A percentile compares a stretch with the other conserved stretches of the same genome.
Conservation (phyloP, 768 basidiomycete genomes). For the Mycena filopes region DNA sequence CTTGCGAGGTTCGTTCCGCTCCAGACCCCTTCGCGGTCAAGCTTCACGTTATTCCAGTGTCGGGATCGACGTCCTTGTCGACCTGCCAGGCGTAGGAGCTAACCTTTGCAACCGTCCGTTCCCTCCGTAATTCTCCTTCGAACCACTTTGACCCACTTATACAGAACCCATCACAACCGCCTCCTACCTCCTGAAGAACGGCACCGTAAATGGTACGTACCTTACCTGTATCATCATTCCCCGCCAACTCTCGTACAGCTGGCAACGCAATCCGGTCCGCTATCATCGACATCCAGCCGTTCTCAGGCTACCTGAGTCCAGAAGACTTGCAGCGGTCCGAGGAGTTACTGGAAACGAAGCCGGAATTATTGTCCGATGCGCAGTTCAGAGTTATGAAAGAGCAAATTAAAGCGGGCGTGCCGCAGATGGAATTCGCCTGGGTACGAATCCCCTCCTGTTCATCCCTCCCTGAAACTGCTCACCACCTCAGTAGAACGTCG, state of each 20-base stretch:
- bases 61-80: constrained; percentile 12
- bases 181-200: constrained; percentile 25
- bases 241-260: background rate
- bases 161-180: constrained; percentile 21
- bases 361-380: constrained; percentile 11
- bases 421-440: constrained; percentile 31
- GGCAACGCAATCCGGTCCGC: constrained; percentile 25
- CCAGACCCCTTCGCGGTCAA: background rate
- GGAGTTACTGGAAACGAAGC: constrained; percentile 17
- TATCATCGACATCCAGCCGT: constrained; percentile 22
- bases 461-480: background rate
- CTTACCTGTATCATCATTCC: background rate
- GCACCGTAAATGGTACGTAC: constrained; percentile 16
- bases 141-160: background rate
- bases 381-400: constrained; percentile 23
- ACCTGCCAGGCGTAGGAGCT: constrained; percentile 23
- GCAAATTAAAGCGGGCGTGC: constrained; percentile 14
- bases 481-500: constrained; percentile 2
- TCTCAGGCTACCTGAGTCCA: constrained; percentile 11
- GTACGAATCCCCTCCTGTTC: background rate
- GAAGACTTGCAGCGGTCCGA: constrained; percentile 7
- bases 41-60: background rate
- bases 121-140: background rate
- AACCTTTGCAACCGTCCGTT: constrained; percentile 27
- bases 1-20: constrained; percentile 9